Conservation (phyloP, 768 basidiomycete species). For the Podaxis sp. region DNA sequence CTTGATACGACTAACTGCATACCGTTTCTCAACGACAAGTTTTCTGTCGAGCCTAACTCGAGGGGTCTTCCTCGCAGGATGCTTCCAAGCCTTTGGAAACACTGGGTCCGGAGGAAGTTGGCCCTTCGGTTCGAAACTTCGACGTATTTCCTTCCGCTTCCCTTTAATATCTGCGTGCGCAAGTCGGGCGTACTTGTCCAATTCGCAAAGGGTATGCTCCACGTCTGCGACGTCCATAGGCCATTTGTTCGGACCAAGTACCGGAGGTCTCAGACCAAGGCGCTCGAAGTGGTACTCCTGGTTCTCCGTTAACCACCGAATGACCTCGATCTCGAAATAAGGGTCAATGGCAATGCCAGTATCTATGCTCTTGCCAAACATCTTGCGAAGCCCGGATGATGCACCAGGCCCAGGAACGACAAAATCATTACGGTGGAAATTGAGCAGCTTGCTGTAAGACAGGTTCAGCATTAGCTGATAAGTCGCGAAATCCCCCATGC, state of each 20-base stretch:
- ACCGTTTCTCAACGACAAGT: conserved; percentile 40
- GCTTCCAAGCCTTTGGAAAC: conserved; percentile 55
- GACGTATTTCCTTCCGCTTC: conserved; percentile 33
- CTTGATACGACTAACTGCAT: conserved; percentile 30
- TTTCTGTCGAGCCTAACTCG: conserved; percentile 36
- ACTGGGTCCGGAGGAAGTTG: conserved; percentile 21
- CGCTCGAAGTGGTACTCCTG: conserved; percentile 61
- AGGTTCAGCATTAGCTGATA: conserved; percentile 64
- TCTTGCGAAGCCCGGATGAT: conserved; percentile 58
- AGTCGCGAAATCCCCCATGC: conserved; percentile 71
- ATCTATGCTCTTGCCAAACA: conserved; percentile 47
- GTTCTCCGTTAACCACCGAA: conserved; percentile 57
- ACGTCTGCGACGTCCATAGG: conserved; percentile 66
- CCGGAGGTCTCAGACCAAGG: conserved; percentile 47
- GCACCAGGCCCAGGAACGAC: conserved; percentile 68
- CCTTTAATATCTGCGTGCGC: conserved; percentile 44
- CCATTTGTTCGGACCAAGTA: conserved; percentile 42
- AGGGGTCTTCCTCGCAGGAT: conserved; percentile 34
- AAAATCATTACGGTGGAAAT: conserved; percentile 66
- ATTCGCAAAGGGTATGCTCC: conserved; percentile 77
- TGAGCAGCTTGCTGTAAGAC: conserved; percentile 51
- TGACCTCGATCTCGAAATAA: conserved; percentile 50
- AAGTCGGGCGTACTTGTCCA: conserved; percentile 72
- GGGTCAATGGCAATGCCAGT: conserved; percentile 23
- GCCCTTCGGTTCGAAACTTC: conserved; percentile 28